These are phyloP conservation scores for Friedmanniomyces simplex DNA, from an alignment of 495 filamentous ascomycete genomes.

Conservation along the genomic window DNA sequence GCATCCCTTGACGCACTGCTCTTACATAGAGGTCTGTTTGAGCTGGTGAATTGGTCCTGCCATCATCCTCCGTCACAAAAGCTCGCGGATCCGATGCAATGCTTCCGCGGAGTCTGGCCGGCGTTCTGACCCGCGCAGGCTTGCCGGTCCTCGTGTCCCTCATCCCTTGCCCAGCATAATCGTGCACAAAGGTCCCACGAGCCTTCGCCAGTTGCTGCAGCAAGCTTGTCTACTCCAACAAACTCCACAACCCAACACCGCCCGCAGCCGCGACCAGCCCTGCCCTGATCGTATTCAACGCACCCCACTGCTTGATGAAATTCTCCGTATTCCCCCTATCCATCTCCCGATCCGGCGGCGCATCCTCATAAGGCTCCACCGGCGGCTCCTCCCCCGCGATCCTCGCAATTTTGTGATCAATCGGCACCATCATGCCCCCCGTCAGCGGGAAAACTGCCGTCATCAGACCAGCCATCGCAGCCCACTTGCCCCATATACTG, in stretches of 20 bases:
- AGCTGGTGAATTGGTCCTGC: no score
- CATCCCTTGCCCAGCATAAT: no score
- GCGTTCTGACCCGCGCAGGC: no score
- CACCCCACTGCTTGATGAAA: constrained; percentile 13
- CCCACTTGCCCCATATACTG: constrained; percentile 13
- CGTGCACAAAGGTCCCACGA: no score
- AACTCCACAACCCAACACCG: constrained; percentile 15
- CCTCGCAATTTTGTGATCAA: constrained; percentile 18
- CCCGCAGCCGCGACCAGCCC: constrained; percentile 11
- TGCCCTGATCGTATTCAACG: constrained; percentile 9
- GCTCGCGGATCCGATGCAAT: no score
- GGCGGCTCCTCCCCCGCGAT: constrained; percentile 14
- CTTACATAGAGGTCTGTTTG: no score
- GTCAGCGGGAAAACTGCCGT: constrained; percentile 17
- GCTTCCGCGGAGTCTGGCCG: no score
- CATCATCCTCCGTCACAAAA: no score
- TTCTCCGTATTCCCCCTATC: constrained; percentile 16
- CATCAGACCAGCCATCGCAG: constrained; percentile 14
- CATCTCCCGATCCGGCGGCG: constrained; percentile 16
- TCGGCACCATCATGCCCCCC: constrained; percentile 13
- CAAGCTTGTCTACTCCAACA: constrained; percentile 6
- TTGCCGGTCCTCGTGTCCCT: no score
- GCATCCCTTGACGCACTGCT: no score
- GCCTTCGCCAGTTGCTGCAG: no score
- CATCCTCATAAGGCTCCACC: constrained; percentile 19